Percentiles rank a stretch among this genome's conserved stretches.
These are phyloP conservation scores for Leptographium lundbergii DNA, from an alignment of 2,329 filamentous ascomycete genomes.

Conservation along the genomic window DNA sequence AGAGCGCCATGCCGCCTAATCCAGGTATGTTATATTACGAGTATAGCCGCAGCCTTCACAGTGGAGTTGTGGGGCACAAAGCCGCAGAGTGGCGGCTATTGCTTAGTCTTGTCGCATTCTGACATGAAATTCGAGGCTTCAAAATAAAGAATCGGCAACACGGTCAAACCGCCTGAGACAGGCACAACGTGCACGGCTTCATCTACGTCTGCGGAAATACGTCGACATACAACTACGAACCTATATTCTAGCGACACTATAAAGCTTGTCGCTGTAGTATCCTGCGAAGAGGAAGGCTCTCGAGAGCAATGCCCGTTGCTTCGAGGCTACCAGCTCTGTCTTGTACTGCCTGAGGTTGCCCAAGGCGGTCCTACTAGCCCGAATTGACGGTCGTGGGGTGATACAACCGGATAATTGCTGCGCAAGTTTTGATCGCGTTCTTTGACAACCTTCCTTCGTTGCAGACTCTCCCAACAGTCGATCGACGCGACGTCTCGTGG, in stretches of 20 bases:
- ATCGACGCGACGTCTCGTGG: too few species aligned
- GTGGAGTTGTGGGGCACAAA: neutral
- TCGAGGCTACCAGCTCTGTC: neutral
- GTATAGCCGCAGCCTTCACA: neutral
- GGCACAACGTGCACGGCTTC: neutral
- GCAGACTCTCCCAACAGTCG: neutral
- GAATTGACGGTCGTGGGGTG: neutral
- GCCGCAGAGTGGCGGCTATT: neutral
- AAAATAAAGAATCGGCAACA: constrained; percentile 3
- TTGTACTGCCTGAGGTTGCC: neutral
- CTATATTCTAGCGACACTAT: neutral
- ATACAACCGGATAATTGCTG: neutral
- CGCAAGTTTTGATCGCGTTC: neutral
- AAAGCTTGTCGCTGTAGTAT: neutral
- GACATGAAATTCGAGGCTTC: neutral
- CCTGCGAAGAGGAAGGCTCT: neutral
- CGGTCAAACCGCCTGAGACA: neutral
- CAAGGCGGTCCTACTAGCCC: neutral
- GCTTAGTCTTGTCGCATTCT: constrained; percentile 1
- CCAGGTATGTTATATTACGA: neutral
- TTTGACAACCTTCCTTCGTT: neutral
- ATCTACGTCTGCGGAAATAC: neutral
- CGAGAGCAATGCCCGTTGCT: neutral
- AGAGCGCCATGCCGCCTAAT: neutral
- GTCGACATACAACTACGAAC: neutral